These are phyloP conservation scores for Emydomyces testavorans DNA, from an alignment of 2,329 filamentous ascomycete species.

Conservation along the genomic window DNA sequence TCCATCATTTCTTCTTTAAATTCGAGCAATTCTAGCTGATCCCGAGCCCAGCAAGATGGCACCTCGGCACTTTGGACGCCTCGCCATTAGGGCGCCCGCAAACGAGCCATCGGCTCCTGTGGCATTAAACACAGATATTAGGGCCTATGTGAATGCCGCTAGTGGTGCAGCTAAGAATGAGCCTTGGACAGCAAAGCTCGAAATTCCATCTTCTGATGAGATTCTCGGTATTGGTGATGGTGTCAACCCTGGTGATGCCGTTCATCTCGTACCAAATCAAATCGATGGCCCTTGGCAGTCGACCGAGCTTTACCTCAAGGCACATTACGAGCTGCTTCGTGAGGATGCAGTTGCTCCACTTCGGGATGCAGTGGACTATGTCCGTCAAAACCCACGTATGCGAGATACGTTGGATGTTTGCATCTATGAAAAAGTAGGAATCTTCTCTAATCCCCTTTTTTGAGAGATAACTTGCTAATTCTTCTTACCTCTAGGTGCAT, in stretches of 20 bases:
- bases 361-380: slow-evolving; percentile 51
- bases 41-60: background rate
- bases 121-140: slow-evolving; percentile 24
- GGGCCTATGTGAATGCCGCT: slow-evolving; percentile 21
- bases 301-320: slow-evolving; percentile 55
- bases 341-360: slow-evolving; percentile 63
- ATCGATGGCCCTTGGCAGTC: slow-evolving; percentile 47
- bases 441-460: background rate
- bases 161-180: slow-evolving; percentile 14
- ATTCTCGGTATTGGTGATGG: slow-evolving; percentile 24
- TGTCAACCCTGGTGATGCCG: slow-evolving; percentile 16
- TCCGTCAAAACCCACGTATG: slow-evolving; percentile 44
- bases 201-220: slow-evolving; percentile 33
- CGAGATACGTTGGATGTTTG: slow-evolving; percentile 48
- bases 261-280: slow-evolving; percentile 42
- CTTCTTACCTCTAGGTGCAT: slow-evolving; percentile 43
- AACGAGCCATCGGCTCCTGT: background rate
- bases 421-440: slow-evolving; percentile 57
- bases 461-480: background rate
- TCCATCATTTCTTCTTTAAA: background rate
- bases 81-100: background rate
- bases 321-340: slow-evolving; percentile 63
- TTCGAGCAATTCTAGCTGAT: background rate
- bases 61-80: slow-evolving; percentile 2
- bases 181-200: slow-evolving; percentile 30